Evolutionary conservation across 352 stramenopile species (phyloP).

Genomic region (Globisporangium cylindrosporum): DNA sequence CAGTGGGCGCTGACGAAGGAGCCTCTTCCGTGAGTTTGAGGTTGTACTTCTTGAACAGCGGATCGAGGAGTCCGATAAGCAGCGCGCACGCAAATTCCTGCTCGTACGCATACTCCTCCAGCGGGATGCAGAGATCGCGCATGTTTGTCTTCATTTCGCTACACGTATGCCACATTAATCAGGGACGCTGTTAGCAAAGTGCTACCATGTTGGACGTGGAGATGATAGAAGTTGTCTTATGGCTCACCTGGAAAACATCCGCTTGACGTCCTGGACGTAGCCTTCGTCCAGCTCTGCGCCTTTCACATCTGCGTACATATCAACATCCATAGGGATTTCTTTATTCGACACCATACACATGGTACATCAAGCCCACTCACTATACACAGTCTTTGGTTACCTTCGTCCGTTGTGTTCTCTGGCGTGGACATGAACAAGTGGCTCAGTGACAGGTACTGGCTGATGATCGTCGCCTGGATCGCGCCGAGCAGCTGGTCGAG

Average conservation of each 20-base stretch:
- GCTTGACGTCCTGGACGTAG: conserved; percentile 66
- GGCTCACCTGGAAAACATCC: conserved; percentile 42
- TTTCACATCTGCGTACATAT: conserved; percentile 22
- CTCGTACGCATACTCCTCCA: conserved; percentile 83
- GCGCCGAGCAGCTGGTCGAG: conserved; percentile 66
- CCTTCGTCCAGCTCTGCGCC: conserved; percentile 61
- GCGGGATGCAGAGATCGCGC: conserved; percentile 74
- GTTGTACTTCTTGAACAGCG: conserved; percentile 60
- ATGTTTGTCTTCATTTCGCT: conserved; percentile 88
- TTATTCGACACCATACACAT: not conserved
- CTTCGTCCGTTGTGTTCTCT: conserved; percentile 62
- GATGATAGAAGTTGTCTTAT: not conserved
- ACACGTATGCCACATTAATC: not conserved
- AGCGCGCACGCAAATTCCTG: conserved; percentile 74
- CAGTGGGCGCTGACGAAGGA: not conserved
- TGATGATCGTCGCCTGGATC: conserved; percentile 66
- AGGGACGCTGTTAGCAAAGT: not conserved
- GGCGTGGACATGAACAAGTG: conserved; percentile 76
- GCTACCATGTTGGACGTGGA: not conserved
- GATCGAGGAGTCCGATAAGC: conserved; percentile 71
- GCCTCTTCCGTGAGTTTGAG: conserved; percentile 36
- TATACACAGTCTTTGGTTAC: conserved; percentile 20
- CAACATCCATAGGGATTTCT: not conserved
- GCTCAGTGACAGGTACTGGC: conserved; percentile 64
- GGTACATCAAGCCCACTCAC: not conserved